Percentiles rank a stretch among this genome's conserved stretches.
phyloP scores from a whole-genome alignment of 1,139 yeast genomes.

The Ogataea hybrid region DNA sequence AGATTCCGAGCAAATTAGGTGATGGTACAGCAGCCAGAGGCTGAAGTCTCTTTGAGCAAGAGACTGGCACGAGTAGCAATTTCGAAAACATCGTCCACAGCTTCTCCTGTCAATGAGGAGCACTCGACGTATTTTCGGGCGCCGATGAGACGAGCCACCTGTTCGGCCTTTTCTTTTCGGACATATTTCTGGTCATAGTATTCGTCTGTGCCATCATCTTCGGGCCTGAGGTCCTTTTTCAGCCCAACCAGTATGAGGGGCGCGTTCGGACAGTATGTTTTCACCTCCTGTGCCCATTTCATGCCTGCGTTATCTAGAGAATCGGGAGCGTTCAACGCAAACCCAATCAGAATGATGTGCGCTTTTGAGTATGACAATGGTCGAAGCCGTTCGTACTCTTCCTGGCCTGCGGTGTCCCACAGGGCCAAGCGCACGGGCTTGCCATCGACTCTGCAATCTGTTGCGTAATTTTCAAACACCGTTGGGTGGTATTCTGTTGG shows the following conservation, averaged over 20 bases:
- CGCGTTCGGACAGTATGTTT: slow-evolving; percentile 62
- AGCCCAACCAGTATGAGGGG: slow-evolving; percentile 68
- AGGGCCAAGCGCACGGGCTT: slow-evolving; percentile 84
- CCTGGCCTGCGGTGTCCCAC: slow-evolving; percentile 99
- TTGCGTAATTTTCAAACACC: slow-evolving; percentile 91
- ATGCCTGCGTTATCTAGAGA: slow-evolving; percentile 64
- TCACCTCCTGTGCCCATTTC: slow-evolving; percentile 74
- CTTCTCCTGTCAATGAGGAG: slow-evolving; percentile 77
- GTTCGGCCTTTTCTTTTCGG: slow-evolving; percentile 52
- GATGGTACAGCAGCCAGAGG: slow-evolving; percentile 42
- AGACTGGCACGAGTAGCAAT: slow-evolving; percentile 71
- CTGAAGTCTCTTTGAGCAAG: slow-evolving; percentile 40
- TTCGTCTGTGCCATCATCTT: slow-evolving; percentile 35
- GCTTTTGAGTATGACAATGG: slow-evolving; percentile 77
- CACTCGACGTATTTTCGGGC: slow-evolving; percentile 72
- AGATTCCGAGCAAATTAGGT: slow-evolving; percentile 15
- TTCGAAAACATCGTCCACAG: slow-evolving; percentile 79
- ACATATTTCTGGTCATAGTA: slow-evolving; percentile 42
- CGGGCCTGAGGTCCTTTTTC: slow-evolving; percentile 60
- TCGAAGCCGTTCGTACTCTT: slow-evolving; percentile 75
- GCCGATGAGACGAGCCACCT: slow-evolving; percentile 62
- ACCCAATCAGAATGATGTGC: slow-evolving; percentile 68
- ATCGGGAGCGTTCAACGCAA: slow-evolving; percentile 68
- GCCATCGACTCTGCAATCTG: slow-evolving; percentile 91
- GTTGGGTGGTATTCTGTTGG: slow-evolving; percentile 90